phyloP scores from a whole-genome alignment of 2,329 filamentous ascomycete species.

The Cryoendolithus antarcticus region DNA sequence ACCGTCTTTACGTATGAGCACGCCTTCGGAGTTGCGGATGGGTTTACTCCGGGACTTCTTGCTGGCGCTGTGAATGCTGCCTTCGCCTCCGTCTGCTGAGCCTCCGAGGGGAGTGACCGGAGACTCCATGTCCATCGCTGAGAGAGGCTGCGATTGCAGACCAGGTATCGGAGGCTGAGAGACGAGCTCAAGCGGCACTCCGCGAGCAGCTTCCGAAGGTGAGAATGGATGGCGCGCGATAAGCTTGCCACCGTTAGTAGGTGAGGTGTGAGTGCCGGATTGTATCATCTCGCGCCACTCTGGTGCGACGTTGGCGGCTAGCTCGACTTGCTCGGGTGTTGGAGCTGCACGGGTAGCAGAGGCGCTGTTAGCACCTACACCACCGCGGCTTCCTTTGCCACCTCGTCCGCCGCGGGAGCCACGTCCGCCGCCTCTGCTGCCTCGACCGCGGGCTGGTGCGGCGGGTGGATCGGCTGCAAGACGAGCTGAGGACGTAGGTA shows the following conservation, averaged over 20 bases:
- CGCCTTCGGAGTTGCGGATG: slow-evolving; percentile 36
- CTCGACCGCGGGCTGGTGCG: slow-evolving; percentile 7
- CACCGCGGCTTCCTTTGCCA: slow-evolving; percentile 16
- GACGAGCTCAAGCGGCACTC: too few relatives aligned
- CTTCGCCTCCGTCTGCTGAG: slow-evolving; percentile 12
- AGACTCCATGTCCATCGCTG: too few relatives aligned
- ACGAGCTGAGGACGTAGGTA: not conserved
- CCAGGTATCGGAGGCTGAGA: too few relatives aligned
- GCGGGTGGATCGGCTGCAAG: slow-evolving; percentile 1
- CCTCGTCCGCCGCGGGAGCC: slow-evolving; percentile 28
- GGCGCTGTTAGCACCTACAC: slow-evolving; percentile 2
- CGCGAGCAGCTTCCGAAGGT: too few relatives aligned
- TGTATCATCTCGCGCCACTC: slow-evolving; percentile 27
- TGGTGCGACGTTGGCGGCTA: slow-evolving; percentile 14
- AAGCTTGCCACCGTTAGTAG: too few relatives aligned
- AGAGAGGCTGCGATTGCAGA: too few relatives aligned
- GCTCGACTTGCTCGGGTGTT: slow-evolving; percentile 16
- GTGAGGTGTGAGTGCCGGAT: too few relatives aligned
- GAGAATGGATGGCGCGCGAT: too few relatives aligned
- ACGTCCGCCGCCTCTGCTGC: slow-evolving; percentile 19
- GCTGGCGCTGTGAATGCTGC: slow-evolving; percentile 4
- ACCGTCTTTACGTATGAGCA: slow-evolving; percentile 40
- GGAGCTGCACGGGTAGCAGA: slow-evolving; percentile 9
- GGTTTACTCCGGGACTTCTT: slow-evolving; percentile 41
- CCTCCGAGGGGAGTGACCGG: too few relatives aligned